Percentiles rank a stretch among this genome's conserved stretches.
Evolutionary conservation across 768 basidiomycete species (phyloP).

Genomic region (Calocybe gangraenosa): DNA sequence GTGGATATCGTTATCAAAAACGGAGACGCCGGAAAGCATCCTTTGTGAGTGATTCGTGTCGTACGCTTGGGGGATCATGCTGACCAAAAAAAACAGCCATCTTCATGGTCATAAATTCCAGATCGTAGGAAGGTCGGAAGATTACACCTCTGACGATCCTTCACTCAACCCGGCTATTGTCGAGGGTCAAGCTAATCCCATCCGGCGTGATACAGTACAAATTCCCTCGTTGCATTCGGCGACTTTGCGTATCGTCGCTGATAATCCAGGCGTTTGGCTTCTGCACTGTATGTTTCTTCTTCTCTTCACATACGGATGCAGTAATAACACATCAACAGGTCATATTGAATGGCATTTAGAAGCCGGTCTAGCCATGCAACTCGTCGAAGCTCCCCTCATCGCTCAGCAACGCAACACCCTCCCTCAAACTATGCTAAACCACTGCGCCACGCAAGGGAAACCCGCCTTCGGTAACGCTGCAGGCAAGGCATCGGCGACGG

Average conservation of each 20-base stretch:
- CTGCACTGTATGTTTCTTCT: constrained; percentile 60
- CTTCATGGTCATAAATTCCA: constrained; percentile 87
- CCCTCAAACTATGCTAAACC: constrained; percentile 61
- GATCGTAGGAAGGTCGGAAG: constrained; percentile 66
- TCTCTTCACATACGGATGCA: not conserved
- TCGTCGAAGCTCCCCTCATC: constrained; percentile 77
- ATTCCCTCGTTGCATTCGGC: constrained; percentile 66
- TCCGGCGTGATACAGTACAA: constrained; percentile 86
- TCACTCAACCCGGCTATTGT: constrained; percentile 73
- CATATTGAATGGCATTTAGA: constrained; percentile 88
- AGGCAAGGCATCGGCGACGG: constrained; percentile 64
- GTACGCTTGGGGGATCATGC: too few relatives aligned
- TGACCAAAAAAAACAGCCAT: constrained; percentile 51
- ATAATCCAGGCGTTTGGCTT: constrained; percentile 92
- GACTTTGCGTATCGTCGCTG: constrained; percentile 75
- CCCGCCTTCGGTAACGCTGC: constrained; percentile 83
- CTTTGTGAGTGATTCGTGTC: constrained; percentile 84
- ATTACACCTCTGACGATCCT: constrained; percentile 74
- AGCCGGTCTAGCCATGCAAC: constrained; percentile 77
- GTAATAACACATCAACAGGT: constrained; percentile 33
- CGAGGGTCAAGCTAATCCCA: constrained; percentile 81
- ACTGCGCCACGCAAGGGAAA: constrained; percentile 62
- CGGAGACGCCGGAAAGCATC: constrained; percentile 70
- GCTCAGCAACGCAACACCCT: constrained; percentile 53
- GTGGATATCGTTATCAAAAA: constrained; percentile 78